Conservation (phyloP, 176 grass and related monocot genomes). For the Ensete ventricosum region DNA sequence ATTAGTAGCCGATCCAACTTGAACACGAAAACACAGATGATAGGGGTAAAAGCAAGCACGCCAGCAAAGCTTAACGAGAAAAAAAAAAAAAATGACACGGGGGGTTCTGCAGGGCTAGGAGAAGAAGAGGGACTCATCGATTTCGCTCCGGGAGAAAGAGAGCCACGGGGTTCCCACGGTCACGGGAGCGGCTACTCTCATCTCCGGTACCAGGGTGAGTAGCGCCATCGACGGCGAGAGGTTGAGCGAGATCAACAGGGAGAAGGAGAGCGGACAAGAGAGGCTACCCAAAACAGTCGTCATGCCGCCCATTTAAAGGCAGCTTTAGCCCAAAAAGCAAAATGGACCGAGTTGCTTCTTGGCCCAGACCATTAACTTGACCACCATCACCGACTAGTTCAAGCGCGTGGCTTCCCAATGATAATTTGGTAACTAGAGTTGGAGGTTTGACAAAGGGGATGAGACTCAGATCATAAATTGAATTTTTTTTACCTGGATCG, state of each 20-base stretch:
- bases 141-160: slow-evolving; percentile 7
- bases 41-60: too few species aligned
- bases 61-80: background rate
- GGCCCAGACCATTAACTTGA: background rate
- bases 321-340: background rate
- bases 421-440: too few species aligned
- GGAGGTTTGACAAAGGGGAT: too few species aligned
- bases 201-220: slow-evolving; percentile 28
- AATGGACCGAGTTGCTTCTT: background rate
- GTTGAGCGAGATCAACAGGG: too few species aligned
- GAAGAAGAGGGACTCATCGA: slow-evolving; percentile 47
- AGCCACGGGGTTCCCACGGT: background rate
- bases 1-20: background rate
- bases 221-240: slow-evolving; percentile 28
- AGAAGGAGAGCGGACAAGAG: background rate
- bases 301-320: too few species aligned
- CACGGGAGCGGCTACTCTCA: slow-evolving; percentile 5
- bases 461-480: too few species aligned
- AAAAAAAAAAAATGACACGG: background rate
- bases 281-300: background rate
- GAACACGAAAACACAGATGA: background rate
- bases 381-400: too few species aligned
- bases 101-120: slow-evolving; percentile 12
- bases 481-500: too few species aligned
- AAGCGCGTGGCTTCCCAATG: too few species aligned